Base-by-base conservation (phyloP, 345 rosid species). In the Salix viminalis region DNA sequence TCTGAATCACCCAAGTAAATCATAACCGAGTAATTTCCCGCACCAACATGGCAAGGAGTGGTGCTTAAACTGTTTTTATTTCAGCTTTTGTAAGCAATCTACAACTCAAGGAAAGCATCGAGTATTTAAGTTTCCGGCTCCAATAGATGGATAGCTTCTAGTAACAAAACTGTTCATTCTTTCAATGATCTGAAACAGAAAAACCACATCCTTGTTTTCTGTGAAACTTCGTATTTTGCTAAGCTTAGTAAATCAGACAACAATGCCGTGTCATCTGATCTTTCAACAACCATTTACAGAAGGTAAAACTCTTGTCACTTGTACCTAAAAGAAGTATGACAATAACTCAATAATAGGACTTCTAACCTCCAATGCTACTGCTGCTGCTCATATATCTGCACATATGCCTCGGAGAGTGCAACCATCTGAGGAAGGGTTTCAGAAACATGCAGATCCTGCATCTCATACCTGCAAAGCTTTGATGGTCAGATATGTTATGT, bases 361-460 rank as follows among this genome's bases (percentile, higher is more conserved):
- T 58, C 56, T 26, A 46, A 18, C 32, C 41, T 73, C 50, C 5
- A 36, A 44, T 70, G 72, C 83, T 79, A 83, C 85, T 81, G 87
- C 39, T 96, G 96, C 89, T 87, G 95, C 94, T 96, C 99, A 15
- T 92, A 96, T 80, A 96, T 96, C 88, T 96, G 99, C 92, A 96
- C 85, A 73, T 94, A 94, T 26, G 98, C 91, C 89, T 96, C 98
- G 0, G 99, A 96, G 26, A 96, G 90, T 1, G 94, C 97, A 61
- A 96, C 99, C 97, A 96, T 96, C 67, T 96, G 99, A 50, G 99
- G 95, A 80, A 96, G 95, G 11, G 97, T 92, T 80, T 96, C 99
- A 0, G 97, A 93, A 71, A 96, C 98, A 69, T 91, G 98, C 67
- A 96, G 78, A 89, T 96, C 98, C 84, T 96, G 99, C 94, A 96